Evolutionary conservation across 176 grass and related monocot genomes (phyloP), one percentile per base, ranked within the genome.

Genomic region (Musa acuminata): DNA sequence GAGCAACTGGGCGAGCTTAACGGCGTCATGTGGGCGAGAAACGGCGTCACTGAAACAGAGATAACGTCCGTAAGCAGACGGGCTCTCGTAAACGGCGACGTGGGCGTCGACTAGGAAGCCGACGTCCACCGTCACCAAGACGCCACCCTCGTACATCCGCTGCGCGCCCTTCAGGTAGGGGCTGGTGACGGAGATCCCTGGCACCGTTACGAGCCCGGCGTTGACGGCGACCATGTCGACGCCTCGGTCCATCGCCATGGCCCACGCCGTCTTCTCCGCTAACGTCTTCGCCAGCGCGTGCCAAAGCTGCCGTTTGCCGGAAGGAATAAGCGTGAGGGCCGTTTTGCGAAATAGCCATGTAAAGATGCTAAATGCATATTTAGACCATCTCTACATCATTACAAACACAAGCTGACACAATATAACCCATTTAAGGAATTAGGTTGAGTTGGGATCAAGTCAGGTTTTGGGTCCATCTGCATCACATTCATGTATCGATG

Each of bases 221-320:
- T 99, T 99, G 57, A 99, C 65, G 62, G 88, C 67, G 81, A 99
- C 91, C 95, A 99, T 99, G 80, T 93, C 82, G 25, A 99, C 86
- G n/a, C 86, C 90, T 13, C 95, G 67, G 83, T 99, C 95, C 95
- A 99, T 99, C 3, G 95, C 95, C 82, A 99, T 52, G 2, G 95
- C 90, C 95, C 95, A 99, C 21, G 95, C 95, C 11, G 95, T 99
- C 81, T 89, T 99, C 87, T 99, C 90, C 2, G 95, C 87, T 1
- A 94, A 78, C 12, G 90, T 99, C 81, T 94, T 99, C 53, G 90
- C 90, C 73, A 94, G 76, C 0, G 88, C 95, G 12, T 99, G 90
- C 95, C 95, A 99, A 69, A 99, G 48, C 95, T 99, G 84, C 13
- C 69, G 22, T 1, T 25, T 12, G 0, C 62, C 23, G 24, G 13